Evolutionary conservation across 2,329 filamentous ascomycete species (phyloP), one percentile per base, ranked within the genome.

Genomic region (Phialemonium atrogriseum): DNA sequence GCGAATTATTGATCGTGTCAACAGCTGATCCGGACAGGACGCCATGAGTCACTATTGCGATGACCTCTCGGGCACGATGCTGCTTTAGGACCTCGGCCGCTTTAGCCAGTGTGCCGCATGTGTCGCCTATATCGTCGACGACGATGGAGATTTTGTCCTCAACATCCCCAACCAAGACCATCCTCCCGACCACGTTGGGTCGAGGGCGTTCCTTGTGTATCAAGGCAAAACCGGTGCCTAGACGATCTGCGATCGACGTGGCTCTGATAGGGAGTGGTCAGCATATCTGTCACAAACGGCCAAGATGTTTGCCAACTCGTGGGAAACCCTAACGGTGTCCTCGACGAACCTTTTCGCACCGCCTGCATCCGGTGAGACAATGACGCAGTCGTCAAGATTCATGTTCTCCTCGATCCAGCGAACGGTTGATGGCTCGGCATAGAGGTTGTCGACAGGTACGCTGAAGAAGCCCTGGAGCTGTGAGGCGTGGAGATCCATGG

Each of bases 401-500:
- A 93, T 66, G 55, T 95, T 87, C 58, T 94, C 83, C 34, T 81
- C 70, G 45, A 96, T 94, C 83, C 87, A 95, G 38, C 85, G 77
- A 43, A 94, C 66, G 31, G 89, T 88, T 41, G 84, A 93, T 2
- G 89, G 89, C 60, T 95, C 88, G 6, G 88, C 89, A 57, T 95
- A 95, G 25, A 96, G 72, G 57, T 95, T 80, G 52, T 79, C 46
- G 10, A 49, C 46, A 18, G 31, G 74, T 5, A 78, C 73, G 39
- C 93, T 93, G 71, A 95, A 95, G 67, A 96, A 95, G 24, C 89
- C 89, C 12, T 93, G 84, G 40, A 93, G 93, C 66, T 94, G 88
- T 37, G 80, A 87, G 36, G 87, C 88, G 54, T 95, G 88, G 36
- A 95, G 70, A 51, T 95, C 88, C 85, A 95, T 94, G 12, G 88